Conservation (phyloP, 2,329 filamentous ascomycete genomes). For the Neurospora sp. region DNA sequence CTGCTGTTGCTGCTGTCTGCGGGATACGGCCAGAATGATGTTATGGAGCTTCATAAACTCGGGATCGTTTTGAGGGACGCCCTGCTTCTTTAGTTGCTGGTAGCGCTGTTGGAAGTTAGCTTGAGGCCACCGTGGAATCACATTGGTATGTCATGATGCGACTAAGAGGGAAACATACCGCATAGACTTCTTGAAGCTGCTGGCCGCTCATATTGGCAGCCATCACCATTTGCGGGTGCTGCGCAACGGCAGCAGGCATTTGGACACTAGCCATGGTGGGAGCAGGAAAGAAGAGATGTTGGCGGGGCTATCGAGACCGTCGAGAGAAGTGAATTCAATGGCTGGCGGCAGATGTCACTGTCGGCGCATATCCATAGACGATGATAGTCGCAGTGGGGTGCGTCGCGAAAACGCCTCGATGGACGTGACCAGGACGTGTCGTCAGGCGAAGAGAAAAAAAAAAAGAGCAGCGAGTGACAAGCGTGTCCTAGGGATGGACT, state of each 20-base stretch:
- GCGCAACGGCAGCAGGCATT: slow-evolving; percentile 56
- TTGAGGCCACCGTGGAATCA: slow-evolving; percentile 2
- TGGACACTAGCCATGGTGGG: slow-evolving; percentile 72
- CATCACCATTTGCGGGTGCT: slow-evolving; percentile 53
- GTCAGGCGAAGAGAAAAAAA: slow-evolving; percentile 6
- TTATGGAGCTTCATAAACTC: slow-evolving; percentile 77
- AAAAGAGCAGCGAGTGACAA: slow-evolving; percentile 8
- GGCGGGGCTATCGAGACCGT: background rate
- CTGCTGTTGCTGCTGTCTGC: slow-evolving; percentile 21
- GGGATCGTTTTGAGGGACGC: slow-evolving; percentile 71
- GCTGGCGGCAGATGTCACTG: slow-evolving; percentile 9
- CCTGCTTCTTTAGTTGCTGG: slow-evolving; percentile 77
- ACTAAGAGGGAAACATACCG: slow-evolving; percentile 35
- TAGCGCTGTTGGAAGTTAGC: slow-evolving; percentile 54
- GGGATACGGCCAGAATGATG: slow-evolving; percentile 54
- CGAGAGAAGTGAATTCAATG: slow-evolving; percentile 7
- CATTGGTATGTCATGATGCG: background rate
- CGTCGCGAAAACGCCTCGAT: slow-evolving; percentile 6
- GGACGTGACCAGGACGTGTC: background rate
- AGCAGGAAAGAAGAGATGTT: slow-evolving; percentile 16
- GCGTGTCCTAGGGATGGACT: background rate
- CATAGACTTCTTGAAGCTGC: slow-evolving; percentile 64
- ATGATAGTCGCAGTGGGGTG: slow-evolving; percentile 8
- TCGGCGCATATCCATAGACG: slow-evolving; percentile 13
- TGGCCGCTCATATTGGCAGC: slow-evolving; percentile 62